These are phyloP conservation scores for Penicillium goetzii DNA, from an alignment of 495 filamentous ascomycete species.

Conservation along the genomic window DNA sequence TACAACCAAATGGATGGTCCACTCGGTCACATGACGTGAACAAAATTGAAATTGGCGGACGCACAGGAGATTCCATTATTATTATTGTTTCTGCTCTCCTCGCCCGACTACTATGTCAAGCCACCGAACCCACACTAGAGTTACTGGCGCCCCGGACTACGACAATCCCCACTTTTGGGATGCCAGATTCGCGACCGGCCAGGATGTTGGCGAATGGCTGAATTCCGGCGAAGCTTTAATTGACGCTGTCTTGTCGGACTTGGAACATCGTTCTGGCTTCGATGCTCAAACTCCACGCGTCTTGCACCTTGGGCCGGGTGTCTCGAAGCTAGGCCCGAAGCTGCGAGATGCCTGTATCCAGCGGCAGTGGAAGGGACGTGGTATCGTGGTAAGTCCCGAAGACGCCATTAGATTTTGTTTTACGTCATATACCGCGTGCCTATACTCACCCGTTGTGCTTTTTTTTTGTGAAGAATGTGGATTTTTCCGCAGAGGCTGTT, in stretches of 20 bases:
- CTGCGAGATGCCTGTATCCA: conserved; percentile 37
- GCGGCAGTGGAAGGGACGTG: conserved; percentile 36
- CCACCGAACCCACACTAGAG: conserved; percentile 26
- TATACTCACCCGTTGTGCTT: not conserved
- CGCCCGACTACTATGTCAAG: conserved; percentile 16
- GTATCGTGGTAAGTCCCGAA: conserved; percentile 39
- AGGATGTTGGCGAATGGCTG: conserved; percentile 50
- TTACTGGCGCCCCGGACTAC: conserved; percentile 44
- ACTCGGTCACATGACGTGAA: too few species aligned
- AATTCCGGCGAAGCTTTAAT: conserved; percentile 44
- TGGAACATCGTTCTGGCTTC: conserved; percentile 26
- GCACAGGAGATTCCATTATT: not conserved
- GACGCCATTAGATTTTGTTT: not conserved
- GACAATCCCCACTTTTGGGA: conserved; percentile 47
- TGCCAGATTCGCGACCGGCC: conserved; percentile 42
- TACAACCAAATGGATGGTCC: too few species aligned
- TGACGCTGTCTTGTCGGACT: conserved; percentile 33
- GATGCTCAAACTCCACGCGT: conserved; percentile 27
- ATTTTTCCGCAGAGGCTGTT: conserved; percentile 50
- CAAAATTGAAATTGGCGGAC: not conserved
- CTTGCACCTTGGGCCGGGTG: conserved; percentile 47
- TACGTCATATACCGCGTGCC: not conserved
- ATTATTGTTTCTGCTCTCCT: not conserved
- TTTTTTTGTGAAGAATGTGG: conserved; percentile 38
- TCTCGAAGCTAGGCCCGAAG: conserved; percentile 42